phyloP scores from a whole-genome alignment of 805 yeast species.

The Lipomyces oligophaga region DNA sequence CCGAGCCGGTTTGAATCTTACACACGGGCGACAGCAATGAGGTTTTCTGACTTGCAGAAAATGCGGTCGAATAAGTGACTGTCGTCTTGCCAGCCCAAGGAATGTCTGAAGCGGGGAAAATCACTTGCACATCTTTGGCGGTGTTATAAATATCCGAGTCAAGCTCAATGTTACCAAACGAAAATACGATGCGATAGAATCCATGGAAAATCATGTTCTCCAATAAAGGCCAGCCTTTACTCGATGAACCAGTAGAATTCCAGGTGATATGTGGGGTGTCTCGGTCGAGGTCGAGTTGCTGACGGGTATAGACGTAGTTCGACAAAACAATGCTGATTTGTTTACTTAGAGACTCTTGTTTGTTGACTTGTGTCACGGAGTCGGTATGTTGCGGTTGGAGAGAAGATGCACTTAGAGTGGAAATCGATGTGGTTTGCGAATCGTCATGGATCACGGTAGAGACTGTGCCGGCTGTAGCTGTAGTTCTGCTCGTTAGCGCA shows the following conservation, averaged over 20 bases:
- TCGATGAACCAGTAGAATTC: constrained; percentile 17
- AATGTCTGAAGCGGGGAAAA: constrained; percentile 13
- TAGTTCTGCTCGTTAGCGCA: no score
- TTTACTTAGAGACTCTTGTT: neutral
- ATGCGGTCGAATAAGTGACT: neutral
- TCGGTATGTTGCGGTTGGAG: no score
- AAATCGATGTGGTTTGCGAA: neutral
- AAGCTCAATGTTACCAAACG: constrained; percentile 19
- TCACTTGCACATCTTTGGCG: constrained; percentile 1
- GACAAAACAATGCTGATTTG: constrained; percentile 6
- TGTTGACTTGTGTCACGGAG: neutral
- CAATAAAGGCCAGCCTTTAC: constrained; percentile 22
- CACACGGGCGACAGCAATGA: constrained; percentile 7
- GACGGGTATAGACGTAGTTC: constrained; percentile 19
- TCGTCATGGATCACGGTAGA: neutral
- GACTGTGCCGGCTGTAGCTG: neutral
- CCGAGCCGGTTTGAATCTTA: neutral
- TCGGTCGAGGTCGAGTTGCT: constrained; percentile 7
- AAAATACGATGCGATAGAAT: constrained; percentile 18
- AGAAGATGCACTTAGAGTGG: no score
- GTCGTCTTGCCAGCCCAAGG: constrained; percentile 11
- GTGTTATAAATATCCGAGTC: constrained; percentile 5
- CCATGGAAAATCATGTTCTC: constrained; percentile 11
- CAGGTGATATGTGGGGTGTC: constrained; percentile 6
- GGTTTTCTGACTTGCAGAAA: constrained; percentile 8